These are phyloP conservation scores for Paragyromitra xinjiangensis DNA, from an alignment of 495 filamentous ascomycete species.

Conservation along the genomic window DNA sequence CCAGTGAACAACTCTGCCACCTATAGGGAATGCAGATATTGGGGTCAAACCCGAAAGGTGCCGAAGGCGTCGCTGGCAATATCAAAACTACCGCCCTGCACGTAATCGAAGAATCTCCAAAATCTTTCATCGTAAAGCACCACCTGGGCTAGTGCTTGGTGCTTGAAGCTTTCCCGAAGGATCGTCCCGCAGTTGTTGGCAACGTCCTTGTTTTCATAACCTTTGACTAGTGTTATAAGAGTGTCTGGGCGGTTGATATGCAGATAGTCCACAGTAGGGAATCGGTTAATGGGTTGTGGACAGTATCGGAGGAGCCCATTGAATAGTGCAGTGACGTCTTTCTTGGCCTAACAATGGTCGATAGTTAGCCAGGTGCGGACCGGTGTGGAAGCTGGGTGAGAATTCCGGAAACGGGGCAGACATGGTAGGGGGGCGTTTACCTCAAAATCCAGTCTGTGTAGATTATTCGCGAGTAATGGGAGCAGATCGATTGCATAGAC, in stretches of 20 bases:
- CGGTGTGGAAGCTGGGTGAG: conserved; percentile 90
- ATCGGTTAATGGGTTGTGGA: conserved; percentile 53
- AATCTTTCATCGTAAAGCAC: conserved; percentile 95
- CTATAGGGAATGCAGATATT: background rate
- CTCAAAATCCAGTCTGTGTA: conserved; percentile 90
- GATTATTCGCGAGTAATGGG: conserved; percentile 77
- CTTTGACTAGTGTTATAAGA: conserved; percentile 84
- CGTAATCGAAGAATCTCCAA: conserved; percentile 98
- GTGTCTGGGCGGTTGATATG: conserved; percentile 85
- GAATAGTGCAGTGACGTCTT: conserved; percentile 57
- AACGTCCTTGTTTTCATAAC: conserved; percentile 88
- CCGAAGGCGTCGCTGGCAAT: conserved; percentile 97
- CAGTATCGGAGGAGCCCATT: conserved; percentile 57
- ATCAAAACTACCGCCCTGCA: conserved; percentile 93
- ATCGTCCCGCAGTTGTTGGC: conserved; percentile 92
- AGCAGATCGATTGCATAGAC: conserved; percentile 90
- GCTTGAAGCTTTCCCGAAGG: conserved; percentile 89
- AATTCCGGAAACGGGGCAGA: conserved; percentile 70
- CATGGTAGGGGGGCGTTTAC: conserved; percentile 22
- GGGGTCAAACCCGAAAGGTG: conserved; percentile 80
- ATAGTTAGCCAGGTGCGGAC: conserved; percentile 66
- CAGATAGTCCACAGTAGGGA: conserved; percentile 81
- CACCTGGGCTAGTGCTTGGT: conserved; percentile 84
- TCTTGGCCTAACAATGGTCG: conserved; percentile 69
- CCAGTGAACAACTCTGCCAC: background rate